Evolutionary conservation across 345 rosid species (phyloP), one percentile per base, ranked within the genome.

Genomic region (Durio zibethinus): DNA sequence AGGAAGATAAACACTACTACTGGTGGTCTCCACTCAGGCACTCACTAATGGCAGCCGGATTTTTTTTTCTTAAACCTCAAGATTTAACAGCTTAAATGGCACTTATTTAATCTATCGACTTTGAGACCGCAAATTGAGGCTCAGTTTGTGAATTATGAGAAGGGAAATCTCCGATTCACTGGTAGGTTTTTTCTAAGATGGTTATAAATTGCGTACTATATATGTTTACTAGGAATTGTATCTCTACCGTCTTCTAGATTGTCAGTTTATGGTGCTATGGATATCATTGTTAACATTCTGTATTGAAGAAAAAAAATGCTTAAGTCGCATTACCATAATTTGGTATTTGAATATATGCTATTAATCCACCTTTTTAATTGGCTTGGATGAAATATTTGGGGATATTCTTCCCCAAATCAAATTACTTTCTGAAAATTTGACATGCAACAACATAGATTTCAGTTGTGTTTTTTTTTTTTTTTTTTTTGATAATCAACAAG

Each of bases 1-100:
- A 79, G 97, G 97, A 63, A 87, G 94, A 87, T 94, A 71, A 80
- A 29, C 25, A 4, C 6, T 3, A 18, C 4, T 15, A 2, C 10
- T 2, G 1, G 6, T 2, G 48, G 45, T 25, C 63, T 59, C 12
- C 10, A 40, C 43, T 40, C n/a, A n/a, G n/a, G n/a, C 6, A 35
- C 47, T 53, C 25, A 43, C 36, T 0, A 48, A 65, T 54, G 31
- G 64, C 38, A 35, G 62, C 38, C 47, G 29, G 15, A 12, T 43
- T 36, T 11, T 70, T 35, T 9, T 50, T 60, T 29, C 64, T 57
- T 77, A 8, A 35, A 53, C 47, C 31, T 59, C 9, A 9, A 20
- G 62, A 42, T 53, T 80, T 53, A 48, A 48, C 5, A 35, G 77
- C 45, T 38, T 52, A 33, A 11, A 25, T 50, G 7, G 33, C 45